Percentiles rank a stretch among this genome's conserved stretches.
Conservation (phyloP, 2,329 filamentous ascomycete genomes). For the Hypoxylon rubiginosum region DNA sequence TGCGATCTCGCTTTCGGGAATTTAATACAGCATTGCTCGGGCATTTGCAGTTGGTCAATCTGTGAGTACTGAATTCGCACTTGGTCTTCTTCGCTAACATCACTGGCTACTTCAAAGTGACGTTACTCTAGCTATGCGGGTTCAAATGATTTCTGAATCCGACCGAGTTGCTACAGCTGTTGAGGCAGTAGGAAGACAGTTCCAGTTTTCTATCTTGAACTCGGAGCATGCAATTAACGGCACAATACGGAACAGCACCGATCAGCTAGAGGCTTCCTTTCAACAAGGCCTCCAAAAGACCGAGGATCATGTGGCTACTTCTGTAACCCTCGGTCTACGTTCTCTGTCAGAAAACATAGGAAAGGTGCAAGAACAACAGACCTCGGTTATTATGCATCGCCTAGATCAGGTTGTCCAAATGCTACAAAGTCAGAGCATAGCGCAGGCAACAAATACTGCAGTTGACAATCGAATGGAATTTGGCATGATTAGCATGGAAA, state of each 20-base stretch:
- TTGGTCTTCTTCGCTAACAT: neutral
- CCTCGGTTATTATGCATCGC: neutral
- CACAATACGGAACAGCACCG: slow-evolving; percentile 1
- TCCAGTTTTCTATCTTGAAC: slow-evolving; percentile 19
- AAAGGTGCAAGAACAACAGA: slow-evolving; percentile 1
- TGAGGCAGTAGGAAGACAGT: slow-evolving; percentile 5
- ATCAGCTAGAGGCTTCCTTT: slow-evolving; percentile 13
- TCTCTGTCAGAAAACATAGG: slow-evolving; percentile 1
- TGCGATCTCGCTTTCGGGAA: slow-evolving; percentile 14
- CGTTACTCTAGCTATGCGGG: slow-evolving; percentile 15
- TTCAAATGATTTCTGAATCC: slow-evolving; percentile 8
- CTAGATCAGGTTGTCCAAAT: slow-evolving; percentile 1
- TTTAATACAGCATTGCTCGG: slow-evolving; percentile 15
- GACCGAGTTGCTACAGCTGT: neutral
- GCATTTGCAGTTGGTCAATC: slow-evolving; percentile 18
- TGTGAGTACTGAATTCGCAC: slow-evolving; percentile 10
- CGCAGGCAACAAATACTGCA: neutral
- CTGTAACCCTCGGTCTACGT: neutral
- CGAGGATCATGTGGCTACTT: slow-evolving; percentile 3
- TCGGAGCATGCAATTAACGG: neutral
- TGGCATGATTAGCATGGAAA: too few species aligned
- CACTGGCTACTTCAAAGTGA: slow-evolving; percentile 6
- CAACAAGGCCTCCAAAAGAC: slow-evolving; percentile 3
- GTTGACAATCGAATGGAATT: neutral
- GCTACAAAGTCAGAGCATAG: neutral